Conservation (phyloP, 805 yeast genomes). For the Helenozyma rhizophorensis region DNA sequence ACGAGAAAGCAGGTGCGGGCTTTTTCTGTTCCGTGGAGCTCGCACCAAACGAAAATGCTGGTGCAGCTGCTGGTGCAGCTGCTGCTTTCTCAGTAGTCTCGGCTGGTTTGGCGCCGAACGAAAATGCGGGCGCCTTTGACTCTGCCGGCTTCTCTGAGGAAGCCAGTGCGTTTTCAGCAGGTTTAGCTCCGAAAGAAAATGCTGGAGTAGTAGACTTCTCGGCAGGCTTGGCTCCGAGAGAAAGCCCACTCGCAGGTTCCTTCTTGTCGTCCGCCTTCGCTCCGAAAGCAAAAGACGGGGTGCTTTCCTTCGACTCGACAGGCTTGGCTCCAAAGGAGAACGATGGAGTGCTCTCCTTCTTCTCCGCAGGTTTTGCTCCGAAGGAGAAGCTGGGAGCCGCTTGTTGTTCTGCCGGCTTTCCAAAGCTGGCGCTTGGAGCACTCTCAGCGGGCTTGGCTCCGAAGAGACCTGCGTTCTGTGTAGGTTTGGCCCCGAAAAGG, state of each 20-base stretch:
- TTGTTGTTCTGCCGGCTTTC: conserved; percentile 1
- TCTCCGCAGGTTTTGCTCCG: conserved; percentile 16
- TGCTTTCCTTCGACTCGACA: conserved; percentile 14
- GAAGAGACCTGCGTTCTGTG: conserved; percentile 2
- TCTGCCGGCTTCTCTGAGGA: conserved; percentile 8
- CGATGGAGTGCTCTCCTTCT: conserved; percentile 5
- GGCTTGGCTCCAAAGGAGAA: conserved; percentile 15
- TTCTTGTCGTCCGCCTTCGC: conserved; percentile 1
- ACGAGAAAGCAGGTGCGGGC: conserved; percentile 14
- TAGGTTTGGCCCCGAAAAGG: conserved; percentile 18
- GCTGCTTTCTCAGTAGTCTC: conserved; percentile 14
- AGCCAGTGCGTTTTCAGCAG: conserved; percentile 15
- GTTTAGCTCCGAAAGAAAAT: conserved; percentile 21
- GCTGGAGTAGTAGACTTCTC: conserved; percentile 16
- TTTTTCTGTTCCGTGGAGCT: conserved; percentile 15
- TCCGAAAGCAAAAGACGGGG: conserved; percentile 14
- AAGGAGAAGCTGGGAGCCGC: no score
- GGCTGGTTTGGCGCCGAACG: conserved; percentile 19
- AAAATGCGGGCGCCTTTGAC: conserved; percentile 12
- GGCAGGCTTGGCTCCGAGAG: conserved; percentile 22
- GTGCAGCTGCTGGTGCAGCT: conserved; percentile 9
- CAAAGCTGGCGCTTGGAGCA: background rate
- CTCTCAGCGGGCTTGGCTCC: conserved; percentile 8
- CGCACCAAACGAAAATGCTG: conserved; percentile 19
- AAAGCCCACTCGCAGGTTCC: conserved; percentile 10